phyloP scores from a whole-genome alignment of 2,329 filamentous ascomycete species.

The Penicillium sp. region DNA sequence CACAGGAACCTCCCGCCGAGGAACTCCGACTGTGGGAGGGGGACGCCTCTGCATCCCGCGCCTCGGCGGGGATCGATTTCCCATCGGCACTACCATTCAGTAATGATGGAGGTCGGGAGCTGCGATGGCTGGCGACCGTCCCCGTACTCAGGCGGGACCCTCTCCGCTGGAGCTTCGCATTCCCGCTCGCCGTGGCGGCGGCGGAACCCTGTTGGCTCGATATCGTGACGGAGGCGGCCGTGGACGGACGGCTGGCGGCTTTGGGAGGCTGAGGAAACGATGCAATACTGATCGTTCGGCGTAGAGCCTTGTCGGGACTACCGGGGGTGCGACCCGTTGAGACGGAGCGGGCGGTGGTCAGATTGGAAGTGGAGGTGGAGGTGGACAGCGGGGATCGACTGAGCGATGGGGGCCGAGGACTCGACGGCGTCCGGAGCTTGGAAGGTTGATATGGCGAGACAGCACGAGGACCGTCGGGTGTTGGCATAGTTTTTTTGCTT shows the following conservation, averaged over 20 bases:
- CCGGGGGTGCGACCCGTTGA: slow-evolving; percentile 50
- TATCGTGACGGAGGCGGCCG: slow-evolving; percentile 46
- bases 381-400: slow-evolving; percentile 44
- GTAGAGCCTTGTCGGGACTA: slow-evolving; percentile 61
- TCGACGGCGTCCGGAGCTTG: slow-evolving; percentile 56
- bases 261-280: slow-evolving; percentile 87
- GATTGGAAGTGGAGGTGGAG: slow-evolving; percentile 46
- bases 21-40: slow-evolving; percentile 85
- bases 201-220: slow-evolving; percentile 30
- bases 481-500: slow-evolving; percentile 60
- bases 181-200: slow-evolving; percentile 15
- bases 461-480: slow-evolving; percentile 40
- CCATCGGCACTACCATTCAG: slow-evolving; percentile 73
- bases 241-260: slow-evolving; percentile 57
- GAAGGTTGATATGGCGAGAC: slow-evolving; percentile 42
- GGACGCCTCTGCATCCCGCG: slow-evolving; percentile 70
- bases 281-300: slow-evolving; percentile 88
- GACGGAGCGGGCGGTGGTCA: slow-evolving; percentile 53
- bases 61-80: slow-evolving; percentile 61
- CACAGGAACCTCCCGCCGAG: slow-evolving; percentile 86
- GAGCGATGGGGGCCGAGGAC: slow-evolving; percentile 48
- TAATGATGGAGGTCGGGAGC: slow-evolving; percentile 60
- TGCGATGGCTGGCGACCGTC: slow-evolving; percentile 46
- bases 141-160: slow-evolving; percentile 53
- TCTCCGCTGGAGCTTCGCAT: slow-evolving; percentile 46